Evolutionary conservation across 768 basidiomycete species (phyloP).

Genomic region (Boletellus ananas): DNA sequence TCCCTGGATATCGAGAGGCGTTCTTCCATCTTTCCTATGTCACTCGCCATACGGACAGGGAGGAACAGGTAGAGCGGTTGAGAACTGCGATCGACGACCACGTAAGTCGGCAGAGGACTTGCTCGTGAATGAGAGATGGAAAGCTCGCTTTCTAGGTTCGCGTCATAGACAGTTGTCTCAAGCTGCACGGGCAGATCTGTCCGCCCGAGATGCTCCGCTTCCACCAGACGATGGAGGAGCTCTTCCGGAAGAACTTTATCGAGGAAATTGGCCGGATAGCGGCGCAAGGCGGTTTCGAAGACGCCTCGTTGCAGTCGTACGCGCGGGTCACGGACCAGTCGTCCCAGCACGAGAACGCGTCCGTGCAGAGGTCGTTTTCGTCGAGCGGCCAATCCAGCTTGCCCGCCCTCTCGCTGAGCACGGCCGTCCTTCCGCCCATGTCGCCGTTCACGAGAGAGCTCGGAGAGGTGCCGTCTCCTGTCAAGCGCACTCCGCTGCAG

Average conservation of each 20-base stretch:
- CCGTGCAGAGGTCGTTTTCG: conserved; percentile 46
- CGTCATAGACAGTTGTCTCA: conserved; percentile 79
- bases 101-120: conserved; percentile 36
- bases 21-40: conserved; percentile 76
- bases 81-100: conserved; percentile 77
- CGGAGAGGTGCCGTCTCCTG: conserved; percentile 16
- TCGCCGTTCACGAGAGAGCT: conserved; percentile 30
- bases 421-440: conserved; percentile 43
- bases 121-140: neutral
- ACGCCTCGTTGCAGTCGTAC: conserved; percentile 38
- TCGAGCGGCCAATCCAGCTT: conserved; percentile 37
- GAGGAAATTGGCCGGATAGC: conserved; percentile 76
- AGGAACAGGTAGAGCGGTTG: conserved; percentile 68
- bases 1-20: conserved; percentile 69
- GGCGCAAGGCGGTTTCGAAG: conserved; percentile 54
- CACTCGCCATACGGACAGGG: conserved; percentile 63
- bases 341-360: conserved; percentile 46
- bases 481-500: conserved; percentile 72
- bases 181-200: conserved; percentile 78
- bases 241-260: conserved; percentile 80
- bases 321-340: conserved; percentile 42
- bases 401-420: conserved; percentile 52
- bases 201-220: conserved; percentile 87
- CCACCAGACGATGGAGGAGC: conserved; percentile 83
- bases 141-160: conserved; percentile 50